Conservation (phyloP, 768 basidiomycete species). For the Udeniomyces megalosporus region DNA sequence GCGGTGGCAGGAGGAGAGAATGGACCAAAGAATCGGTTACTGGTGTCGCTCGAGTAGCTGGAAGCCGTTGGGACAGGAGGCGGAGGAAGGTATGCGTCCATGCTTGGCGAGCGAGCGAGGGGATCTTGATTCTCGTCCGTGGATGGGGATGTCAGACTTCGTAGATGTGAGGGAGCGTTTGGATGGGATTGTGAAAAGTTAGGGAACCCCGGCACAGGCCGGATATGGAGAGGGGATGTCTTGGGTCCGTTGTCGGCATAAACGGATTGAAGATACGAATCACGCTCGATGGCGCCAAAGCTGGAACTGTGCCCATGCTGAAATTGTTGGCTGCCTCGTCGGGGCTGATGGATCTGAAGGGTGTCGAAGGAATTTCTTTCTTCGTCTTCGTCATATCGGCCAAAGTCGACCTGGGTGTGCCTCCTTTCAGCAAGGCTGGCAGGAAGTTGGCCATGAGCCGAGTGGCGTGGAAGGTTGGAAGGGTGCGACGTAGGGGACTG, state of each 20-base stretch:
- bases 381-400: background rate
- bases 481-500: background rate
- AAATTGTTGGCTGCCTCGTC: no score
- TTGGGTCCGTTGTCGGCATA: background rate
- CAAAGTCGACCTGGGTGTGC: background rate
- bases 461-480: background rate
- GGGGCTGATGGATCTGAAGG: no score
- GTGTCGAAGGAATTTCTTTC: background rate
- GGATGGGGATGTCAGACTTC: background rate
- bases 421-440: background rate
- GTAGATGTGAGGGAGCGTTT: background rate
- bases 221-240: background rate
- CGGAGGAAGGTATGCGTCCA: slow-evolving; percentile 13
- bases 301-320: no score
- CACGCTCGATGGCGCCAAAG: background rate
- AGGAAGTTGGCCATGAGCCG: background rate
- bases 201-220: background rate
- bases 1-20: slow-evolving; percentile 6
- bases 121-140: background rate
- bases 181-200: background rate
- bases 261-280: background rate
- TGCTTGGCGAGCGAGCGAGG: background rate
- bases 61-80: slow-evolving; percentile 5
- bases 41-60: slow-evolving; percentile 6
- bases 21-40: slow-evolving; percentile 1